These are phyloP conservation scores for Pythium periplocum DNA, from an alignment of 352 stramenopile genomes.

Conservation along the genomic window DNA sequence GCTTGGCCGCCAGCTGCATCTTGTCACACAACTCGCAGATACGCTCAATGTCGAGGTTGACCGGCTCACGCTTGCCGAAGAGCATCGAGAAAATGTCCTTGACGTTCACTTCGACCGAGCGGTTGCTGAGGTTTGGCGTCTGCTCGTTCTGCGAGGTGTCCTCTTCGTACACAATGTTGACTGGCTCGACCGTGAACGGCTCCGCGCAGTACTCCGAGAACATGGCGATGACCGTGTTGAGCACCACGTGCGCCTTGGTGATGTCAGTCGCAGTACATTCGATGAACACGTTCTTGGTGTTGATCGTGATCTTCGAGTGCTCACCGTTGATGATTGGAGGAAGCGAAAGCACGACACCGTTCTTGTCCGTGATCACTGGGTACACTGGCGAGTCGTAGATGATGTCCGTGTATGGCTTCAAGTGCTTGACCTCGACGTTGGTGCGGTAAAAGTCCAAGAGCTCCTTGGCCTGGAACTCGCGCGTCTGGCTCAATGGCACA, in stretches of 20 bases:
- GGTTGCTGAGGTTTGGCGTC: slow-evolving; percentile 92
- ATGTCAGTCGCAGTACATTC: slow-evolving; percentile 99
- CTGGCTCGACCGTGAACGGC: slow-evolving; percentile 96
- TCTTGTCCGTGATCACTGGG: slow-evolving; percentile 95
- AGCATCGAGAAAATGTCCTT: slow-evolving; percentile 88
- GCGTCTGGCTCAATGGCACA: slow-evolving; percentile 90
- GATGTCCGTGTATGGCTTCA: slow-evolving; percentile 99
- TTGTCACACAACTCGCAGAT: slow-evolving; percentile 95
- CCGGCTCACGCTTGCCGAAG: slow-evolving; percentile 67
- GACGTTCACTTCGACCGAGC: slow-evolving; percentile 79
- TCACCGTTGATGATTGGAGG: slow-evolving; percentile 99
- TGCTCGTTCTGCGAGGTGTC: slow-evolving; percentile 62
- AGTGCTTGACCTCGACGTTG: slow-evolving; percentile 93
- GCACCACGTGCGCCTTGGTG: slow-evolving; percentile 99
- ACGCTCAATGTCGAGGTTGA: slow-evolving; percentile 80
- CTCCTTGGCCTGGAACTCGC: slow-evolving; percentile 91
- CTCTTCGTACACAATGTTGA: slow-evolving; percentile 96
- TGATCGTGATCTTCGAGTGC: slow-evolving; percentile 95
- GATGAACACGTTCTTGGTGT: slow-evolving; percentile 99
- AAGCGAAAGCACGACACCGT: slow-evolving; percentile 95
- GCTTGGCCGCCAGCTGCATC: slow-evolving; percentile 95
- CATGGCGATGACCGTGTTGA: slow-evolving; percentile 99
- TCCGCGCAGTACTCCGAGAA: slow-evolving; percentile 98
- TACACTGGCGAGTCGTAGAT: slow-evolving; percentile 99
- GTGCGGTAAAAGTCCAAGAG: slow-evolving; percentile 96